Evolutionary conservation across 1,284 basidiomycete species (phyloP).

Genomic region (Bjerkandera adusta): DNA sequence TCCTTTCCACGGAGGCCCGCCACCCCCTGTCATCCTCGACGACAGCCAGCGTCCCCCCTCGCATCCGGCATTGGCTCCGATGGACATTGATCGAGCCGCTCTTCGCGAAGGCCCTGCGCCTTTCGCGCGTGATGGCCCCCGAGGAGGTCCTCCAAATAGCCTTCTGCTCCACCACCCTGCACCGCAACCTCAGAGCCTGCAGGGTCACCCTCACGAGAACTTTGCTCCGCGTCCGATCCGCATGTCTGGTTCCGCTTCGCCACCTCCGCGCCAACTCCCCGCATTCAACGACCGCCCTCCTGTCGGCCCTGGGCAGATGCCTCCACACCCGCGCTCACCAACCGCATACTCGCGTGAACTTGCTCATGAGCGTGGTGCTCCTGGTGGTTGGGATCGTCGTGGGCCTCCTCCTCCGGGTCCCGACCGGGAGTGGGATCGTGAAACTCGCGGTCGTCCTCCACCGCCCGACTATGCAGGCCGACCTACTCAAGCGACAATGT

Average conservation of each 20-base stretch:
- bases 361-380: constrained; percentile 33
- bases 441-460: constrained; percentile 41
- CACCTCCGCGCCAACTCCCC: constrained; percentile 45
- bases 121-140: constrained; percentile 41
- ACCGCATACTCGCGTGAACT: constrained; percentile 51
- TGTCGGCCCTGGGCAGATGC: constrained; percentile 50
- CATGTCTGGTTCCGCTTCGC: constrained; percentile 49
- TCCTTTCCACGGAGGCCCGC: constrained; percentile 75
- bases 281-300: constrained; percentile 41
- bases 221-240: constrained; percentile 45
- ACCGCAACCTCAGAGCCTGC: constrained; percentile 47
- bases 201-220: constrained; percentile 46
- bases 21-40: constrained; percentile 74
- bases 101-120: constrained; percentile 48
- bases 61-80: constrained; percentile 76
- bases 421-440: constrained; percentile 41
- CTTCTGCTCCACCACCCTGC: constrained; percentile 67
- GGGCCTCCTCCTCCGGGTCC: constrained; percentile 19
- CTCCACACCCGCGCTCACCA: constrained; percentile 54
- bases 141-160: constrained; percentile 46
- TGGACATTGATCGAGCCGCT: constrained; percentile 77
- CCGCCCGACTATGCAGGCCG: constrained; percentile 40
- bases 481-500: constrained; percentile 1
- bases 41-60: constrained; percentile 60
- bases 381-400: constrained; percentile 54